These are phyloP conservation scores for Hypsizygus ulmarius DNA, from an alignment of 1,284 basidiomycete genomes.

Conservation along the genomic window DNA sequence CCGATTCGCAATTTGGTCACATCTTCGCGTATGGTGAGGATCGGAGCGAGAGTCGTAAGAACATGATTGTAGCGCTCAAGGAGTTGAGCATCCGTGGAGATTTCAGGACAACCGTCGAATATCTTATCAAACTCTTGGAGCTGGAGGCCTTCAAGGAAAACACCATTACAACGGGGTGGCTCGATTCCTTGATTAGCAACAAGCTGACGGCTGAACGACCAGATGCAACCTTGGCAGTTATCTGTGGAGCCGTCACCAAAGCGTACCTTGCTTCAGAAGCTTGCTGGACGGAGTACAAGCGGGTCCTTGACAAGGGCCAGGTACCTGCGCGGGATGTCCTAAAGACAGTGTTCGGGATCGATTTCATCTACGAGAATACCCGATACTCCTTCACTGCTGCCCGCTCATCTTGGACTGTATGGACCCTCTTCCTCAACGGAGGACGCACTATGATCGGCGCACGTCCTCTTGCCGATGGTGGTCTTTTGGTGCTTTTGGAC, in stretches of 20 bases:
- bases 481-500: constrained; percentile 87
- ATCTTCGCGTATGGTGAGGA: constrained; percentile 99
- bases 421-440: constrained; percentile 97
- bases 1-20: constrained; percentile 98
- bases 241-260: constrained; percentile 97
- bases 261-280: constrained; percentile 89
- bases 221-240: constrained; percentile 87
- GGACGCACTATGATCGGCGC: constrained; percentile 88
- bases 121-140: constrained; percentile 96
- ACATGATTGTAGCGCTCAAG: constrained; percentile 99
- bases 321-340: constrained; percentile 93
- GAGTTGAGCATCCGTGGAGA: constrained; percentile 98
- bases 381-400: constrained; percentile 97
- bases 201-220: constrained; percentile 97
- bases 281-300: constrained; percentile 92
- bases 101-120: constrained; percentile 98
- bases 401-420: constrained; percentile 83
- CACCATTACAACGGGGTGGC: constrained; percentile 98
- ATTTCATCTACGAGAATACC: constrained; percentile 96
- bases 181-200: constrained; percentile 95
- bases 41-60: constrained; percentile 93
- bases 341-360: constrained; percentile 96
- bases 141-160: constrained; percentile 97
- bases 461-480: constrained; percentile 92
- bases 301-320: constrained; percentile 96